phyloP scores from a whole-genome alignment of 169 alveolate species.

The Cryptosporidium ryanae region DNA sequence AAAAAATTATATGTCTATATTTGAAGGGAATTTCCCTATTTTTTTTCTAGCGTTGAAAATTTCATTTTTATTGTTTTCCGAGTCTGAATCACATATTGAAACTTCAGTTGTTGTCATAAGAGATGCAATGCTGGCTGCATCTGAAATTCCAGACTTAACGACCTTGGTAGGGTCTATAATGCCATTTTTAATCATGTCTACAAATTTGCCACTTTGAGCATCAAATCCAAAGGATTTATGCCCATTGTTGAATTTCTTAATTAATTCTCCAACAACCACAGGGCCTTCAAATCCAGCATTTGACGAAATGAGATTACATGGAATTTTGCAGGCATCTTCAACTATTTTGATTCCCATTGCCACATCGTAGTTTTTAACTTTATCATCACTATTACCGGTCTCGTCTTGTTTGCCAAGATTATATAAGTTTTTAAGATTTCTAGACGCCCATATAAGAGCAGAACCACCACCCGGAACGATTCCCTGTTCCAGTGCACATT shows the following conservation, averaged over 20 bases:
- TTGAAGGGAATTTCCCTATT: too few species aligned
- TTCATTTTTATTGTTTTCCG: not conserved
- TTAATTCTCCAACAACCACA: slow-evolving; percentile 94
- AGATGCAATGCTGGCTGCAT: slow-evolving; percentile 98
- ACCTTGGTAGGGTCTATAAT: slow-evolving; percentile 99
- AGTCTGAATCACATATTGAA: slow-evolving; percentile 88
- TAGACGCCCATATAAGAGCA: slow-evolving; percentile 93
- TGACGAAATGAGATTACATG: slow-evolving; percentile 94
- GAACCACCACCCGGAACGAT: slow-evolving; percentile 99
- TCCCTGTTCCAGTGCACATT: slow-evolving; percentile 99
- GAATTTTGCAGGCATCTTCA: slow-evolving; percentile 95
- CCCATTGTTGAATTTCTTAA: slow-evolving; percentile 83
- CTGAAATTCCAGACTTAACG: slow-evolving; percentile 97
- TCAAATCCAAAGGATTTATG: slow-evolving; percentile 90
- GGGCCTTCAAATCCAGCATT: slow-evolving; percentile 99
- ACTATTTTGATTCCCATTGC: slow-evolving; percentile 95
- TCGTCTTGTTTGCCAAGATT: slow-evolving; percentile 22
- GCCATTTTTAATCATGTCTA: slow-evolving; percentile 93
- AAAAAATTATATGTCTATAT: too few species aligned
- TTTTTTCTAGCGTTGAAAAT: not conserved
- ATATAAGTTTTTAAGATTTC: slow-evolving; percentile 75
- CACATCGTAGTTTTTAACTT: slow-evolving; percentile 91
- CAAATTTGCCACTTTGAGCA: slow-evolving; percentile 95
- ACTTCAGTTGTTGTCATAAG: slow-evolving; percentile 98
- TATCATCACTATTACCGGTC: not conserved